Conservation (phyloP, 306 rosid species). For the Malus fusca region DNA sequence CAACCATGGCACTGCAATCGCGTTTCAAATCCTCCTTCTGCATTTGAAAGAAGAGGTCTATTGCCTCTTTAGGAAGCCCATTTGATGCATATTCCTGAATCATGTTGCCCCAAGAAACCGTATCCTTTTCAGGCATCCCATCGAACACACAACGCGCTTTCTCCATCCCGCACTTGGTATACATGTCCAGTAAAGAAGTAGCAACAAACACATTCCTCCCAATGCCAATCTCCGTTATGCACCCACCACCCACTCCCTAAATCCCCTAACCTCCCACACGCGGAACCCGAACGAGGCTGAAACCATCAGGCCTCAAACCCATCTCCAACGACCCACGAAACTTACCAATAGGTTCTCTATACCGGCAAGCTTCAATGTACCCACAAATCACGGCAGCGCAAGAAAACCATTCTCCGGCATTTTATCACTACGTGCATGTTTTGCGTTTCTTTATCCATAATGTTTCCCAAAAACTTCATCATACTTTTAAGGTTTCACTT, state of each 20-base stretch:
- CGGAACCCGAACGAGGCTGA: constrained; percentile 44
- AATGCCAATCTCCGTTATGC: constrained; percentile 35
- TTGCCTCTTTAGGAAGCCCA: constrained; percentile 50
- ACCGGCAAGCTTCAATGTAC: constrained; percentile 30
- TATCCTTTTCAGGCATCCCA: constrained; percentile 52
- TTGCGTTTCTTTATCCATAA: no score
- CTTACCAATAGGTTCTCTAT: constrained; percentile 39
- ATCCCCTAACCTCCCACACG: constrained; percentile 50
- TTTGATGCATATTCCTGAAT: constrained; percentile 60
- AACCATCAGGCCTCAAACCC: constrained; percentile 61
- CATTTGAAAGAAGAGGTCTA: constrained; percentile 61
- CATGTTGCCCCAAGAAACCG: constrained; percentile 66
- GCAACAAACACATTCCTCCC: constrained; percentile 47
- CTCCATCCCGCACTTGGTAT: constrained; percentile 54
- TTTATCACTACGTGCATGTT: constrained; percentile 40
- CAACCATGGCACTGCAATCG: constrained; percentile 64
- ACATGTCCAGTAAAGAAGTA: constrained; percentile 62
- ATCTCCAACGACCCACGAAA: constrained; percentile 43
- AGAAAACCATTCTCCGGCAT: constrained; percentile 51
- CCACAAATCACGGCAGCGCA: constrained; percentile 64
- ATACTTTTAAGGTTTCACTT: no score
- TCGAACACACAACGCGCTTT: constrained; percentile 38
- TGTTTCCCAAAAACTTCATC: no score
- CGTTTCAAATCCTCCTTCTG: constrained; percentile 41
- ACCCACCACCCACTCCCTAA: constrained; percentile 48